Base-by-base conservation (phyloP, 768 basidiomycete genomes). In the Termitomyces sp. region DNA sequence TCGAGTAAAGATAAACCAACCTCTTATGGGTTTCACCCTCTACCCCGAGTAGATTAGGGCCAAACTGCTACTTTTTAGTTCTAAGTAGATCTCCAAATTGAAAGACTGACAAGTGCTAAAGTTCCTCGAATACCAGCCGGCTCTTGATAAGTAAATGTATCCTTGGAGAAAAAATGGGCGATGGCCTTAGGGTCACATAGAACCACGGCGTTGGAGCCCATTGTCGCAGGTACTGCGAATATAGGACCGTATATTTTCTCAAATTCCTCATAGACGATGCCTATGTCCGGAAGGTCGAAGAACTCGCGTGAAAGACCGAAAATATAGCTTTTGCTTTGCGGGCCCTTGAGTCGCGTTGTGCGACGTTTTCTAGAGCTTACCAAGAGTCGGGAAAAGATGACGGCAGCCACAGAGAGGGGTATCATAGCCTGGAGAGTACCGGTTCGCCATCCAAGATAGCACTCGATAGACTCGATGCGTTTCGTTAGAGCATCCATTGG, bases 1-100 rank as follows among this genome's bases (percentile, higher is more conserved):
- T 10, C 23, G 8, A 47, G 75, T 6, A 6, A 50, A 13, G 13
- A 50, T 35, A 23, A 50, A 18, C 50, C 33, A 20, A 50, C 80
- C 75, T 71, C 52, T 70, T 75, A 65, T 82, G 81, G 44, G 51
- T 68, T 28, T 82, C 79, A 16, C 77, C 79, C 52, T 74, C 74
- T 12, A 75, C 71, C 63, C 72, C 72, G 14, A 81, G 59, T 20
- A 81, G 61, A 6, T 74, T 72, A 35, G 64, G 68, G 8, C 79
- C 80, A 14, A 75, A 61, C 64, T 67, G 28, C 18, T 18, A 50
- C 32, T 5, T 6, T 33, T 55, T 16, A 41, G 41, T 0, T 47
- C n/a, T 23, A 5, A 13, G 7, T 50, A 35, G 33, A 35, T 35
- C 5, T 23, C 13, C 6, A 12, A 35, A 35, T 6, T 33, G 0